Conservation (phyloP, 768 basidiomycete genomes). For the Russula dissimulans region DNA sequence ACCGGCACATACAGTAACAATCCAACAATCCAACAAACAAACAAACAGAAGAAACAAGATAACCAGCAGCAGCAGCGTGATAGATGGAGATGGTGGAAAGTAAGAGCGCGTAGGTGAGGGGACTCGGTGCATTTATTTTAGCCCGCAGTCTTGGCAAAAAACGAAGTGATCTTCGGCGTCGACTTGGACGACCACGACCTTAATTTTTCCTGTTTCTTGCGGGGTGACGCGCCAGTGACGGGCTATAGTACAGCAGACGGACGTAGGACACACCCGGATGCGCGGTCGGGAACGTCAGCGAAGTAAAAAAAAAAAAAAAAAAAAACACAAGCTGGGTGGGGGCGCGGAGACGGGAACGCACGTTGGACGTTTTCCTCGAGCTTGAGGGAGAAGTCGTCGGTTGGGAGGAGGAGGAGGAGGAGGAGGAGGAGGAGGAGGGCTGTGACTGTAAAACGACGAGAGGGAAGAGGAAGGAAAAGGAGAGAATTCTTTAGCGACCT, state of each 20-base stretch:
- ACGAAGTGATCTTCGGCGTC: constrained; percentile 19
- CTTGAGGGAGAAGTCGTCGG: not conserved
- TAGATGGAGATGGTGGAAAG: too few relatives aligned
- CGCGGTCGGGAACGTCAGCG: not conserved
- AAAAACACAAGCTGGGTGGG: not conserved
- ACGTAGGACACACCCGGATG: too few relatives aligned
- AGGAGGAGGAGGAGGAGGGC: not conserved
- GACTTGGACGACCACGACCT: not conserved
- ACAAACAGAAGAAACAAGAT: not conserved
- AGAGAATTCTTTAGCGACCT: too few relatives aligned
- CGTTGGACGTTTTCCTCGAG: not conserved
- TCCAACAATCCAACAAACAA: not conserved
- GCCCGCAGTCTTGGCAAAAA: constrained; percentile 11
- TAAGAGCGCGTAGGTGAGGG: not conserved
- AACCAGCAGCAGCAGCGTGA: not conserved
- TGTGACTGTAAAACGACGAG: too few relatives aligned
- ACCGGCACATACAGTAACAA: not conserved
- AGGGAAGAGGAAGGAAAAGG: too few relatives aligned
- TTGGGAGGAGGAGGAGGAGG: not conserved
- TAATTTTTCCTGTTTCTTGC: constrained; percentile 12
- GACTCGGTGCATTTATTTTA: not conserved
- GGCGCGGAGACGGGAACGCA: not conserved
- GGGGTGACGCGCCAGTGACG: not conserved
- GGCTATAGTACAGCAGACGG: not conserved
- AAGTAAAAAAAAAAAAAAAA: not conserved